Evolutionary conservation across 2,329 filamentous ascomycete genomes (phyloP).

Genomic region (Xylaria sp.): DNA sequence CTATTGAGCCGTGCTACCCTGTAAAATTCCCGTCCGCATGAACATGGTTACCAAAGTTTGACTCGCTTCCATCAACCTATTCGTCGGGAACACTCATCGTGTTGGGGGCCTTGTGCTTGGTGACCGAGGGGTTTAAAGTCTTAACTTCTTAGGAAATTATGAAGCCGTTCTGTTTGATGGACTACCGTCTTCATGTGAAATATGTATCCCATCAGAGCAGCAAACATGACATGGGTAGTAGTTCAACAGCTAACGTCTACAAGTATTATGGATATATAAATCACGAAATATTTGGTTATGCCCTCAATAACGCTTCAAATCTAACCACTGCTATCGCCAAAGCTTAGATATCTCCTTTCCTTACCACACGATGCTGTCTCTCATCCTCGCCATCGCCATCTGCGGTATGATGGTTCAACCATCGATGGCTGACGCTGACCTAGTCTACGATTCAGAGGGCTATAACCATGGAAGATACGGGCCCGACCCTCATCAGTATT

Average conservation of each 20-base stretch:
- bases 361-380: conserved; percentile 31
- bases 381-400: conserved; percentile 53
- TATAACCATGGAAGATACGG: conserved; percentile 46
- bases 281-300: background rate
- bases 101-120: background rate
- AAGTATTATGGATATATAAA: background rate
- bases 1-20: background rate
- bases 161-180: background rate
- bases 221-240: background rate
- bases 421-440: conserved; percentile 42
- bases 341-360: background rate
- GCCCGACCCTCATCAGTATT: conserved; percentile 49
- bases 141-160: background rate
- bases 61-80: background rate
- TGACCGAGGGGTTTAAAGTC: background rate
- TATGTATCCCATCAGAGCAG: background rate
- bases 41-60: background rate
- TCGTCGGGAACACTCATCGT: background rate
- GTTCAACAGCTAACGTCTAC: background rate
- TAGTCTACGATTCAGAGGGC: conserved; percentile 42
- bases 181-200: background rate
- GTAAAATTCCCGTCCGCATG: background rate
- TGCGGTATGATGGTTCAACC: conserved; percentile 43
- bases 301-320: background rate
- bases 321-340: background rate